Base-by-base conservation (phyloP, 768 basidiomycete genomes). In the Auriscalpium vulgare region DNA sequence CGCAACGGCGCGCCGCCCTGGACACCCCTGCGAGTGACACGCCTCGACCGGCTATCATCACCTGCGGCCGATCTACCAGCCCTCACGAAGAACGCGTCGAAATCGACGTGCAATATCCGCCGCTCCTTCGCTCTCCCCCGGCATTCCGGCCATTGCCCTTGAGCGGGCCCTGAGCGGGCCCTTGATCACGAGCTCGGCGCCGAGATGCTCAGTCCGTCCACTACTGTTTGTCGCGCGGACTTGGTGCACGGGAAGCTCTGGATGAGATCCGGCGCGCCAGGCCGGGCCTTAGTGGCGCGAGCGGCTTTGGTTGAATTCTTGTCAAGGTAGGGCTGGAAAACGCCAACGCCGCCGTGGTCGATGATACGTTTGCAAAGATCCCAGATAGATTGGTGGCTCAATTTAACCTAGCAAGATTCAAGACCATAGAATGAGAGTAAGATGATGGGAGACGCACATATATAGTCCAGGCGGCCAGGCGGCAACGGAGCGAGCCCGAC, bases 21-120 rank as follows among this genome's bases (percentile, higher is more conserved):
- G 2, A 67, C 71, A 0, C 86, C 86, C n/a, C 64, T 92, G 91
- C 8, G 94, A 92, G 70, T 99, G 97, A 65, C 97, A 99, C 0
- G 98, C 97, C 0, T 95, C 94, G 10, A 88, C 85, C 0, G 97
- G 91, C 67, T 88, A 91, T 1, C 94, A 81, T 82, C 47, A 97
- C 70, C 57, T 95, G 80, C 0, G 92, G 91, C 2, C 93, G 76
- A 56, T 77, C 82, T 2, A 90, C 75, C 50, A 95, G 71, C 0
- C 92, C 91, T 16, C n/a, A n/a, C n/a, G n/a, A n/a, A n/a, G n/a
- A n/a, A 98, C 59, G 87, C 92, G 65, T 98, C 97, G 61, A 98
- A 97, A 68, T 94, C 91, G 61, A 88, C 91, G 63, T 94, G 91
- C 88, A 94, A 90, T 63, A 93, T 87, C 10, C 88, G 81, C 16